These are phyloP conservation scores for Metarhizium album DNA, from an alignment of 2,329 filamentous ascomycete genomes.

Conservation along the genomic window DNA sequence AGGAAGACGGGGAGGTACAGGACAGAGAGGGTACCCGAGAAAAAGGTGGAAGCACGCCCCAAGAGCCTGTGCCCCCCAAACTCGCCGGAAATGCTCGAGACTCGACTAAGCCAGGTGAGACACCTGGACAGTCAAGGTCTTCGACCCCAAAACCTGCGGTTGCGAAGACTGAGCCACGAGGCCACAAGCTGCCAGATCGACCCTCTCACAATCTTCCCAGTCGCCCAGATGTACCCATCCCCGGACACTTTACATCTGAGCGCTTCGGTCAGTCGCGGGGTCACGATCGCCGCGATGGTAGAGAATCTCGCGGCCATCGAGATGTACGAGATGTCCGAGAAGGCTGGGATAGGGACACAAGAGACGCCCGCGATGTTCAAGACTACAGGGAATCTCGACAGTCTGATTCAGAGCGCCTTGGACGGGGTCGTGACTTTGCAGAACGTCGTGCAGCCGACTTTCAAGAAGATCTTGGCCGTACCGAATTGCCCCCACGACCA, in stretches of 20 bases:
- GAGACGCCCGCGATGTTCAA: conserved; percentile 23
- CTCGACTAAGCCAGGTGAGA: conserved; percentile 15
- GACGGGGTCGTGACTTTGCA: conserved; percentile 30
- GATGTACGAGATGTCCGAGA: conserved; percentile 17
- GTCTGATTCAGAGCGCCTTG: conserved; percentile 29
- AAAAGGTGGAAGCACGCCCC: conserved; percentile 9
- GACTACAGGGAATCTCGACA: conserved; percentile 26
- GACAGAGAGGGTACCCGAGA: conserved; percentile 30
- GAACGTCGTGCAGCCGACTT: conserved; percentile 34
- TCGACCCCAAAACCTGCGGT: conserved; percentile 18
- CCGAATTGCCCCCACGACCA: conserved; percentile 25
- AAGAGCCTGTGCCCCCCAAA: conserved; percentile 24
- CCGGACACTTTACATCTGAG: conserved; percentile 35
- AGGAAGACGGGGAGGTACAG: conserved; percentile 65
- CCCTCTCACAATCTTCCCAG: conserved; percentile 37
- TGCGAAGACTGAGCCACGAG: conserved; percentile 18
- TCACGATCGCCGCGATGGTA: conserved; percentile 28
- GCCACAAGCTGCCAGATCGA: conserved; percentile 26
- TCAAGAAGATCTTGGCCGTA: conserved; percentile 13
- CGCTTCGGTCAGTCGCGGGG: conserved; percentile 31
- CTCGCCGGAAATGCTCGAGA: conserved; percentile 18
- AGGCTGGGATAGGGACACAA: conserved; percentile 22
- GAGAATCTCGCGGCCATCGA: conserved; percentile 18
- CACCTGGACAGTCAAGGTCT: conserved; percentile 13
- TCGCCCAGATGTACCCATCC: conserved; percentile 47